Percentiles rank a stretch among this genome's conserved stretches.
phyloP scores from a whole-genome alignment of 1,284 basidiomycete species.

The Salmacisia buchloeana region DNA sequence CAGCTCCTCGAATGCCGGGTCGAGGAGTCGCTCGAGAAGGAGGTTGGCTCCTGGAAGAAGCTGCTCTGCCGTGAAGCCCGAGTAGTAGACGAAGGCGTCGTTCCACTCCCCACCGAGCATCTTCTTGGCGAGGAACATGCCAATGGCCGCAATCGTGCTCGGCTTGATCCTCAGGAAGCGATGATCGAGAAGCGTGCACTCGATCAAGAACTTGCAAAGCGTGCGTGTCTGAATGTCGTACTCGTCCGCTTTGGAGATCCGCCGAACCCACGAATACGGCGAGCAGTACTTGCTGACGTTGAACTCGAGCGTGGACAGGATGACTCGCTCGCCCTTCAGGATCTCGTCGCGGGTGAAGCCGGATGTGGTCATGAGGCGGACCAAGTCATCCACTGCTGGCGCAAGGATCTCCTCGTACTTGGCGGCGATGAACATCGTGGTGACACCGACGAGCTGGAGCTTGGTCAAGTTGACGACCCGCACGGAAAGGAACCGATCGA shows the following conservation, averaged over 20 bases:
- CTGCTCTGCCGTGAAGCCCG: conserved; percentile 84
- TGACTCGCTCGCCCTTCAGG: conserved; percentile 91
- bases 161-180: conserved; percentile 91
- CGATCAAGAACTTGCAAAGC: conserved; percentile 86
- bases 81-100: conserved; percentile 91
- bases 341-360: conserved; percentile 83
- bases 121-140: conserved; percentile 65
- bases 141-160: conserved; percentile 88
- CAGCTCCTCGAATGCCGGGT: conserved; percentile 71
- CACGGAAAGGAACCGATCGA: conserved; percentile 63
- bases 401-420: conserved; percentile 57
- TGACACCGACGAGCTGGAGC: conserved; percentile 63
- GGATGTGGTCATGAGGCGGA: conserved; percentile 70
- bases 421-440: conserved; percentile 63
- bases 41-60: conserved; percentile 74
- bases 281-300: conserved; percentile 95
- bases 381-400: conserved; percentile 48
- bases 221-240: conserved; percentile 97
- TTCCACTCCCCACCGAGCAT: conserved; percentile 50
- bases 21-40: conserved; percentile 76
- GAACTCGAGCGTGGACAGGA: conserved; percentile 78
- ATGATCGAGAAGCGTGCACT: conserved; percentile 88
- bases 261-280: conserved; percentile 97
- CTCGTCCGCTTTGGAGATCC: conserved; percentile 90
- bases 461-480: conserved; percentile 62